phyloP scores from a whole-genome alignment of 345 rosid genomes.

The Moricandia arvensis region DNA sequence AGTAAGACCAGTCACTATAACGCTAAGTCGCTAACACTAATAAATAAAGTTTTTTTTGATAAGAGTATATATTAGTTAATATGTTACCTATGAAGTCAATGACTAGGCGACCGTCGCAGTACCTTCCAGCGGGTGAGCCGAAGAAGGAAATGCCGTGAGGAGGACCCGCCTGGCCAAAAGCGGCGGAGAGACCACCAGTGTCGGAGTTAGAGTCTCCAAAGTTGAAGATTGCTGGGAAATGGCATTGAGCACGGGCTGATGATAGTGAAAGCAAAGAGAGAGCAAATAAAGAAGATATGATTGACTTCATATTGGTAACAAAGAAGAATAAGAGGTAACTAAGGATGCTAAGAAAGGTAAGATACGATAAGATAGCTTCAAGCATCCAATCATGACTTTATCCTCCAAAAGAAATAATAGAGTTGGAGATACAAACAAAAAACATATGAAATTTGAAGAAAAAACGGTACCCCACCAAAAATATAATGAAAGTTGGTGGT shows the following conservation, averaged over 20 bases:
- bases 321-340: not conserved
- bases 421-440: conserved; percentile 9
- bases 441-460: not conserved
- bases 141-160: conserved; percentile 73
- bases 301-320: conserved; percentile 19
- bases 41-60: not conserved
- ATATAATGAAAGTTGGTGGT: not conserved
- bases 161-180: conserved; percentile 69
- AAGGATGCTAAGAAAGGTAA: not conserved
- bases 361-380: not conserved
- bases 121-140: conserved; percentile 75
- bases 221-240: conserved; percentile 79
- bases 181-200: conserved; percentile 87
- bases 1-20: not conserved
- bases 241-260: conserved; percentile 33
- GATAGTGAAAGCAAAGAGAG: conserved; percentile 25
- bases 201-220: conserved; percentile 96
- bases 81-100: conserved; percentile 74
- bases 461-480: not conserved
- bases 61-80: not conserved
- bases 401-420: not conserved
- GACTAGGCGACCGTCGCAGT: conserved; percentile 83
- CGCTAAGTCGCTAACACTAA: not conserved
- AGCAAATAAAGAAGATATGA: conserved; percentile 25
- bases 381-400: not conserved